phyloP scores from a whole-genome alignment of 1,284 basidiomycete genomes.

The Ustilago sp. region DNA sequence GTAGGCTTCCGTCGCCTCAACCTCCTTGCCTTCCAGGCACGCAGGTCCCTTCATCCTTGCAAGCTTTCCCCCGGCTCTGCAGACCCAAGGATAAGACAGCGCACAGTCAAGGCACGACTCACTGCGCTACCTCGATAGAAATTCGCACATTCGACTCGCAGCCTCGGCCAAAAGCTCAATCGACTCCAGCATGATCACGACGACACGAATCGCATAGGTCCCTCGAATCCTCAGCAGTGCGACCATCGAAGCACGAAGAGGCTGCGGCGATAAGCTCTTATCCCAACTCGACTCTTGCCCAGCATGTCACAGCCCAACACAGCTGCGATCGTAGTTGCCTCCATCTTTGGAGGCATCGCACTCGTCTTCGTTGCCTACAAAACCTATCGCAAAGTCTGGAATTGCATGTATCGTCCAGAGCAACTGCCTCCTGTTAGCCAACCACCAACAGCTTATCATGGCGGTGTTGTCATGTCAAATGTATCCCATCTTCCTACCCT shows the following conservation, averaged over 20 bases:
- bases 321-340: constrained; percentile 56
- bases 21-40: background rate
- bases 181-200: constrained; percentile 12
- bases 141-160: background rate
- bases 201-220: constrained; percentile 1
- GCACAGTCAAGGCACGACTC: background rate
- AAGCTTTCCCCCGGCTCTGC: background rate
- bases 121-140: background rate
- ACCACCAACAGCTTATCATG: constrained; percentile 46
- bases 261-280: background rate
- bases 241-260: background rate
- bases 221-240: background rate
- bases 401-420: constrained; percentile 33
- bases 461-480: constrained; percentile 26
- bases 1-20: background rate
- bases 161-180: background rate
- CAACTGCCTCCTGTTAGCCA: constrained; percentile 50
- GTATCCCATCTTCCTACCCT: constrained; percentile 23
- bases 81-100: background rate
- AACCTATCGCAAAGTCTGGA: constrained; percentile 50
- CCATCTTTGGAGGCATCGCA: constrained; percentile 57
- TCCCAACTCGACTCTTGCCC: background rate
- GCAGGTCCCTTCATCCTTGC: background rate
- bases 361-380: constrained; percentile 51
- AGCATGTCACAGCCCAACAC: constrained; percentile 60